These are phyloP conservation scores for Arthroderma uncinatum DNA, from an alignment of 2,329 filamentous ascomycete genomes.

Conservation along the genomic window DNA sequence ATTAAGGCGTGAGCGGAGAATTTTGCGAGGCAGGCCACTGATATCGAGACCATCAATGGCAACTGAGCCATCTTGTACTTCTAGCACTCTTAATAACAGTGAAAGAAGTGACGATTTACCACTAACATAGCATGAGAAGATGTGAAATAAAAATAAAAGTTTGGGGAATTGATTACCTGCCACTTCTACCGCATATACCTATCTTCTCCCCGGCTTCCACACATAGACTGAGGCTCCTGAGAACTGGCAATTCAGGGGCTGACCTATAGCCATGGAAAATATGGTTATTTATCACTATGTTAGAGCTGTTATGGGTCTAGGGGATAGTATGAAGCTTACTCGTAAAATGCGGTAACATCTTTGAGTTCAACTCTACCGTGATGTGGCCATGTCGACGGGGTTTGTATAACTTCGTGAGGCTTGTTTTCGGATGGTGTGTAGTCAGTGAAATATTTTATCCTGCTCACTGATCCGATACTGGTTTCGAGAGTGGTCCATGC, in stretches of 20 bases:
- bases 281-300: neutral
- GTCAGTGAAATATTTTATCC: constrained; percentile 42
- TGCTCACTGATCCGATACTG: constrained; percentile 42
- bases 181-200: constrained; percentile 87
- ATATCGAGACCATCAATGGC: constrained; percentile 64
- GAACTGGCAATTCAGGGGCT: constrained; percentile 43
- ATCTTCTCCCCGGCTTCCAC: constrained; percentile 81
- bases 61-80: constrained; percentile 56
- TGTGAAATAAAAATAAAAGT: constrained; percentile 6
- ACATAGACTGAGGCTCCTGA: constrained; percentile 84
- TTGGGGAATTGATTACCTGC: constrained; percentile 43
- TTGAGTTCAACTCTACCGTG: constrained; percentile 29
- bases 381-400: constrained; percentile 28
- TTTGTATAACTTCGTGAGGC: constrained; percentile 26
- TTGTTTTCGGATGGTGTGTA: constrained; percentile 31
- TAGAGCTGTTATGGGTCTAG: too few relatives aligned
- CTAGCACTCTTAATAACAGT: constrained; percentile 91
- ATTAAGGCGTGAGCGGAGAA: constrained; percentile 74
- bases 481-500: constrained; percentile 47
- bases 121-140: constrained; percentile 16
- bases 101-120: constrained; percentile 91
- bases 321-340: too few relatives aligned
- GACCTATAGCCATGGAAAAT: neutral
- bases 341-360: constrained; percentile 28
- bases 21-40: constrained; percentile 73